phyloP scores from a whole-genome alignment of 305 asterid genomes.

The Fraxinus greggii region DNA sequence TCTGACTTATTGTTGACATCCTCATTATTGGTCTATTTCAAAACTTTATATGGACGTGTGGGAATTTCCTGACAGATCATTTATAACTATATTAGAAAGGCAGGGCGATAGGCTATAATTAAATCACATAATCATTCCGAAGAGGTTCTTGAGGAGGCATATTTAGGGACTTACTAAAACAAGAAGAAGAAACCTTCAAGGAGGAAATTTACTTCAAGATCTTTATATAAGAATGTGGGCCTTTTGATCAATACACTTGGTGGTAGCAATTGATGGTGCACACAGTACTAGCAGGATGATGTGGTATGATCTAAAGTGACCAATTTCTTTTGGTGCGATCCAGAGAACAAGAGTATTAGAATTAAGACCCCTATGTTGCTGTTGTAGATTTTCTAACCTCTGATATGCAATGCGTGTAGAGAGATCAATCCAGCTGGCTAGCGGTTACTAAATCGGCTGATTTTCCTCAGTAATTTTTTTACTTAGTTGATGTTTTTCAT shows the following conservation, averaged over 20 bases:
- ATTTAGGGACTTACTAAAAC: slow-evolving; percentile 1
- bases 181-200: not conserved
- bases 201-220: slow-evolving; percentile 3
- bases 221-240: not conserved
- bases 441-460: not conserved
- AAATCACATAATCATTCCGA: not conserved
- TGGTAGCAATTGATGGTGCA: slow-evolving; percentile 4
- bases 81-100: not conserved
- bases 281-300: not conserved
- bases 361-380: not conserved
- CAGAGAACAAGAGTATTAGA: not conserved
- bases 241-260: not conserved
- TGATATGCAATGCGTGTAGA: not conserved
- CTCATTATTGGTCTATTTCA: not conserved
- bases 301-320: not conserved
- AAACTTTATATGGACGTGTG: not conserved
- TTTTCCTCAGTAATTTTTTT: not conserved
- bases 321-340: not conserved
- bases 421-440: not conserved
- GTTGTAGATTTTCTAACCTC: not conserved
- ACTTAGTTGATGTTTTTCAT: slow-evolving; percentile 3
- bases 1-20: slow-evolving; percentile 2
- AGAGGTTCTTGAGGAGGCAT: slow-evolving; percentile 9
- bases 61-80: not conserved
- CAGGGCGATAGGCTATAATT: not conserved